Evolutionary conservation across 345 rosid species (phyloP).

Genomic region (Lepidium didymum): DNA sequence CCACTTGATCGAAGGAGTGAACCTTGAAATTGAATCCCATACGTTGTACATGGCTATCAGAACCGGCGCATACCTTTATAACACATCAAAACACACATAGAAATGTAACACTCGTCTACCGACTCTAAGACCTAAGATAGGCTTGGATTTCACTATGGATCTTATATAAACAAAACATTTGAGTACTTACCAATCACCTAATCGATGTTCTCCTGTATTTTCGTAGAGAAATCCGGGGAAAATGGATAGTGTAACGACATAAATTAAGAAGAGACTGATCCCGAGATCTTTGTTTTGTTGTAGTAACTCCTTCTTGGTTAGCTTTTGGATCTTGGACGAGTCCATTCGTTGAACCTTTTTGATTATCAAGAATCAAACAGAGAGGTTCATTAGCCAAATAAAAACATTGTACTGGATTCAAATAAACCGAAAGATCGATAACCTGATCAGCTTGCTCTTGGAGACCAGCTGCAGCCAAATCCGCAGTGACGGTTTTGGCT

Average conservation of each 20-base stretch:
- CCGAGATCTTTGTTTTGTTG: conserved; percentile 53
- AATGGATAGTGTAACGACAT: conserved; percentile 57
- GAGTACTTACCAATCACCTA: conserved; percentile 57
- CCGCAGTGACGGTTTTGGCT: conserved; percentile 67
- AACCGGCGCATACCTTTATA: conserved; percentile 66
- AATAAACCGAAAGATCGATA: neutral
- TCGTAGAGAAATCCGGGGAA: conserved; percentile 86
- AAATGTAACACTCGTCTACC: too few relatives aligned
- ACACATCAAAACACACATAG: neutral
- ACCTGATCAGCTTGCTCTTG: conserved; percentile 28
- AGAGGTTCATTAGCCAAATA: neutral
- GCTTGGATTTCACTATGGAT: too few relatives aligned
- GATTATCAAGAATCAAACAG: neutral
- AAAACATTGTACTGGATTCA: neutral
- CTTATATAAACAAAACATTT: too few relatives aligned
- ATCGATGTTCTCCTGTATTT: conserved; percentile 64
- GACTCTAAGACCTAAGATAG: too few relatives aligned
- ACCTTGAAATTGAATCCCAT: conserved; percentile 63
- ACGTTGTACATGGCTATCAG: conserved; percentile 62
- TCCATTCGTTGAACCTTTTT: conserved; percentile 31
- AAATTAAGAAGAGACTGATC: conserved; percentile 51
- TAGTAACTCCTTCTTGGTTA: conserved; percentile 36
- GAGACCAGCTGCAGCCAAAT: conserved; percentile 79
- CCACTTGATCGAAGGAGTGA: conserved; percentile 40
- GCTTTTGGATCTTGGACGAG: conserved; percentile 25